Conservation (phyloP, 495 filamentous ascomycete species). For the Tuber microsphaerosporum region DNA sequence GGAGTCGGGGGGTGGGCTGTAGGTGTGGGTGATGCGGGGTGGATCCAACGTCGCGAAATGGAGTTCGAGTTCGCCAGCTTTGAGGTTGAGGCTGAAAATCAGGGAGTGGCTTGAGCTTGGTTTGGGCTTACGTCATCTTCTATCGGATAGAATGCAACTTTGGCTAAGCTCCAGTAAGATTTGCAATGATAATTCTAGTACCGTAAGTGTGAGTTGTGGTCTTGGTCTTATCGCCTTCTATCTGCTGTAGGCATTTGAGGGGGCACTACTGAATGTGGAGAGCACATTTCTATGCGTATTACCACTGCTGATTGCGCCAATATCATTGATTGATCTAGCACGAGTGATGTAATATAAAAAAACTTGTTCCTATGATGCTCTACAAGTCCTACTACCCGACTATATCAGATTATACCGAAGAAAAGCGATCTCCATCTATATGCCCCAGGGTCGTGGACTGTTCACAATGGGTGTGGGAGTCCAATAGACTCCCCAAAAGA, state of each 20-base stretch:
- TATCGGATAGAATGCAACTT: neutral
- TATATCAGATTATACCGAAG: no score
- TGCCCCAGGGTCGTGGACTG: no score
- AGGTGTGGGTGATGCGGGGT: neutral
- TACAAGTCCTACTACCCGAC: neutral
- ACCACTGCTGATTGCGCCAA: neutral
- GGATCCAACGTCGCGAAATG: neutral
- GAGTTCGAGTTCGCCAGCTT: conserved; percentile 8
- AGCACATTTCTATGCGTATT: neutral
- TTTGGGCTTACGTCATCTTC: conserved; percentile 25
- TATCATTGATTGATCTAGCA: neutral
- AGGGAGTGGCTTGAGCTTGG: neutral
- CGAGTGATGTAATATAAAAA: neutral
- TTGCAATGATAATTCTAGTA: no score
- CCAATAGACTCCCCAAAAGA: no score
- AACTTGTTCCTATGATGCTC: neutral
- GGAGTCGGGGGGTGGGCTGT: conserved; percentile 9
- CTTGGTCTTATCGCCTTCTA: no score
- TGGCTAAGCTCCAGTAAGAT: no score
- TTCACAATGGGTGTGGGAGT: no score
- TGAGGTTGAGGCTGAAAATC: conserved; percentile 14
- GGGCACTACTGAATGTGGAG: neutral
- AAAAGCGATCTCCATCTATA: no score
- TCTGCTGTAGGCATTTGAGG: no score
- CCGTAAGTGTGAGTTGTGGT: no score